Percentiles rank a stretch among this genome's conserved stretches.
phyloP scores from a whole-genome alignment of 345 rosid genomes.

The Lumnitzera racemosa region DNA sequence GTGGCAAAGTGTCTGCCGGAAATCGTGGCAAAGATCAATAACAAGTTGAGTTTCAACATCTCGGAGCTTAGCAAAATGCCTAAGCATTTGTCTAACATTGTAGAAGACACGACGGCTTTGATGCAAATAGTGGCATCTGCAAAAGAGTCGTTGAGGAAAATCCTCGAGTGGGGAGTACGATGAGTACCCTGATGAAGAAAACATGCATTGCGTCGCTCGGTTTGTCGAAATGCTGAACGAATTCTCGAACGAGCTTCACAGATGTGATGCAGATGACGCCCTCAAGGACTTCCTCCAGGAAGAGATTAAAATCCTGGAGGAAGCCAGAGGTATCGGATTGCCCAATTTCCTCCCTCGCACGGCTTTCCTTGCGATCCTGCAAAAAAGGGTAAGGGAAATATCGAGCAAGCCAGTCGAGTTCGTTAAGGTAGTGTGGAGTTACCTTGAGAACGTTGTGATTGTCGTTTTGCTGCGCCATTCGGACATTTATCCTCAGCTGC shows the following conservation, averaged over 20 bases:
- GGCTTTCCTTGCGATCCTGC: constrained; percentile 17
- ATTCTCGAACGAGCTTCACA: constrained; percentile 5
- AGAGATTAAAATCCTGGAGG: constrained; percentile 20
- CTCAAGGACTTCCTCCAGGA: constrained; percentile 10
- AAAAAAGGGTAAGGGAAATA: constrained; percentile 17
- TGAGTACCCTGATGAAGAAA: constrained; percentile 24
- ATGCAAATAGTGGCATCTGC: constrained; percentile 31
- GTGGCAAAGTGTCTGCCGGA: constrained; percentile 24
- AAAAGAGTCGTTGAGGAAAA: constrained; percentile 32
- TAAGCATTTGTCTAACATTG: constrained; percentile 9
- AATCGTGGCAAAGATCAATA: constrained; percentile 22
- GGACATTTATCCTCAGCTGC: constrained; percentile 18
- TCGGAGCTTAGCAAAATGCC: constrained; percentile 27
- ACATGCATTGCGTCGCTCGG: constrained; percentile 26
- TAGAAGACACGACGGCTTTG: constrained; percentile 32
- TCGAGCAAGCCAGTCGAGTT: constrained; percentile 8
- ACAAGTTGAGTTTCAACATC: constrained; percentile 3
- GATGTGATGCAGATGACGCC: not conserved
- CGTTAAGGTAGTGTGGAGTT: constrained; percentile 16
- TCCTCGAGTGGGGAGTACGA: constrained; percentile 35
- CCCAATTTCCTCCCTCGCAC: constrained; percentile 26
- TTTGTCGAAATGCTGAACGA: constrained; percentile 21
- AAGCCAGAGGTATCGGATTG: constrained; percentile 24
- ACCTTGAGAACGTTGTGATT: constrained; percentile 12
- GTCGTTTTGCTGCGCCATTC: constrained; percentile 14